These are phyloP conservation scores for Meredithiella fracta DNA, from an alignment of 2,329 filamentous ascomycete genomes.

Conservation along the genomic window DNA sequence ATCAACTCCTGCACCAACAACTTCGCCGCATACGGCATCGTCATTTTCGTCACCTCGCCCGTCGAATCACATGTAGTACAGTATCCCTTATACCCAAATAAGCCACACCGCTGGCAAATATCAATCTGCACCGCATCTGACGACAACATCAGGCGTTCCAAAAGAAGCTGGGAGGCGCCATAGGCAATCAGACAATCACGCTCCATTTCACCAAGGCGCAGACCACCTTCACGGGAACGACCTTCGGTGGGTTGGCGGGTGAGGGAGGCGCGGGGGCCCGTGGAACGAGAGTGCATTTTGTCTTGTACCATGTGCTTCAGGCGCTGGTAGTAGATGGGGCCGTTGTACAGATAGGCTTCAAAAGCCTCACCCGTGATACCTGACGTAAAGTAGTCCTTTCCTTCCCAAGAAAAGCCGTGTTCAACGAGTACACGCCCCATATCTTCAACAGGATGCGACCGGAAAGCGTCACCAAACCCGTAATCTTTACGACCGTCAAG, in stretches of 20 bases:
- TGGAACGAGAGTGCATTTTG: constrained; percentile 94
- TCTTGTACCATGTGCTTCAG: constrained; percentile 99
- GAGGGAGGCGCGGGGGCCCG: constrained; percentile 77
- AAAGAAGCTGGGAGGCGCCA: constrained; percentile 75
- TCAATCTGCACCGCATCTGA: constrained; percentile 84
- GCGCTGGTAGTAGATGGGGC: constrained; percentile 98
- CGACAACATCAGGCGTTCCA: constrained; percentile 88
- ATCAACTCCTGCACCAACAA: constrained; percentile 87
- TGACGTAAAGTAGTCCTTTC: constrained; percentile 91
- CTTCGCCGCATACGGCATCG: constrained; percentile 94
- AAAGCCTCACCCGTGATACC: constrained; percentile 89
- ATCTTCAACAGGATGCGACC: constrained; percentile 69
- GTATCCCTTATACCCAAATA: constrained; percentile 91
- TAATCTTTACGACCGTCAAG: constrained; percentile 74
- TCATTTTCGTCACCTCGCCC: constrained; percentile 75
- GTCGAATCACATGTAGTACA: constrained; percentile 85
- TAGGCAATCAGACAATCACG: constrained; percentile 96
- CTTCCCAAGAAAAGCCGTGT: constrained; percentile 87
- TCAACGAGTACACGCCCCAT: constrained; percentile 75
- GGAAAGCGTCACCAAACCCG: constrained; percentile 64
- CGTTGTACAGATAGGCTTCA: constrained; percentile 94
- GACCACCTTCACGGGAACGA: constrained; percentile 76
- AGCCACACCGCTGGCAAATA: constrained; percentile 81
- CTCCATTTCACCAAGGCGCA: constrained; percentile 96
- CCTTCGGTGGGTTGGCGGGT: constrained; percentile 94